Conservation (phyloP, 2,329 filamentous ascomycete species). For the Clonostachys chloroleuca region DNA sequence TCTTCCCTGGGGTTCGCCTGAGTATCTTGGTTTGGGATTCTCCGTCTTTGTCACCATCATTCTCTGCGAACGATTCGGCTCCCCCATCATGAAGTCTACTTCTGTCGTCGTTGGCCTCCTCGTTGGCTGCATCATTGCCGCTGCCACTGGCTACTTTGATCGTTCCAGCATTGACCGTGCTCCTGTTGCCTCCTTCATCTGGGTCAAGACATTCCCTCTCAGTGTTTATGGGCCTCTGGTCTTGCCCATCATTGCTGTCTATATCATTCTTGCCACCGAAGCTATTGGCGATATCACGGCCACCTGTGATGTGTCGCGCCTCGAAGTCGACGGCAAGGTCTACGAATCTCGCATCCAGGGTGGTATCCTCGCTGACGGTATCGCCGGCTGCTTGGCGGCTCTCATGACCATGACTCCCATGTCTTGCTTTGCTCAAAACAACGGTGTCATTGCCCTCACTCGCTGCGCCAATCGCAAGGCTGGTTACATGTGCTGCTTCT, state of each 20-base stretch:
- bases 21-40: constrained; percentile 77
- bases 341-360: constrained; percentile 79
- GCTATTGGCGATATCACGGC: constrained; percentile 78
- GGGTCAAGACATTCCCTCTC: constrained; percentile 74
- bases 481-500: constrained; percentile 73
- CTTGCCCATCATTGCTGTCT: constrained; percentile 64
- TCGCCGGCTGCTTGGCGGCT: constrained; percentile 71
- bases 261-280: constrained; percentile 72
- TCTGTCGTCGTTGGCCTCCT: constrained; percentile 72
- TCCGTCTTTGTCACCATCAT: constrained; percentile 77
- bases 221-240: constrained; percentile 70
- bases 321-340: constrained; percentile 66
- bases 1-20: constrained; percentile 72
- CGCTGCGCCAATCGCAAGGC: constrained; percentile 77
- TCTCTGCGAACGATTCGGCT: constrained; percentile 74
- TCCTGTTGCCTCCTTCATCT: constrained; percentile 70
- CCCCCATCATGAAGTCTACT: constrained; percentile 80
- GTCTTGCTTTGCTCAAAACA: constrained; percentile 79
- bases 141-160: constrained; percentile 74
- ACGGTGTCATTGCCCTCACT: constrained; percentile 78
- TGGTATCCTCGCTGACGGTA: constrained; percentile 71
- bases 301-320: constrained; percentile 73
- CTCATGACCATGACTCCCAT: constrained; percentile 78
- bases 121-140: constrained; percentile 73
- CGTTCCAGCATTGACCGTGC: constrained; percentile 66